These are phyloP conservation scores for Oxytropis ochrocephala DNA, from an alignment of 306 rosid species.

Conservation along the genomic window DNA sequence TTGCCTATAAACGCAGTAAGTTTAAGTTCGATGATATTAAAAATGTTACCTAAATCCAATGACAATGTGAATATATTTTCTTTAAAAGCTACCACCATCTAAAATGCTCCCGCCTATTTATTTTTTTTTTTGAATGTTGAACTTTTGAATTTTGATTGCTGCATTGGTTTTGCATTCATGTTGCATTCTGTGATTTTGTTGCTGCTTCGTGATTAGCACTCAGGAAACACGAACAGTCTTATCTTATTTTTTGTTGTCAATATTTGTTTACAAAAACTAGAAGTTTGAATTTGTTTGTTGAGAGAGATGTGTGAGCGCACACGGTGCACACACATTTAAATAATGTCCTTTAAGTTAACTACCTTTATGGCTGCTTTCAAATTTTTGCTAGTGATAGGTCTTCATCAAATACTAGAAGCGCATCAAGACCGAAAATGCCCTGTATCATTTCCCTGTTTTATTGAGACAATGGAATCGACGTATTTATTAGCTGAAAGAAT, in stretches of 20 bases:
- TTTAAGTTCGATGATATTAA: conserved; percentile 14
- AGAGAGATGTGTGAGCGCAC: background rate
- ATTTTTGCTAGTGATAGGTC: background rate
- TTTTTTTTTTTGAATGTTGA: background rate
- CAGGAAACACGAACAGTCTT: background rate
- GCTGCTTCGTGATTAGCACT: conserved; percentile 8
- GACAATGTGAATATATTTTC: background rate
- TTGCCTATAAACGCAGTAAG: conserved; percentile 53
- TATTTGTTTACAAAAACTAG: background rate
- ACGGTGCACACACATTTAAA: background rate
- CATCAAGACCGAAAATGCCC: background rate
- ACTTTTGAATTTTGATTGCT: background rate
- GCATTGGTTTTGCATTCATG: background rate
- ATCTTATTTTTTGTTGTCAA: background rate
- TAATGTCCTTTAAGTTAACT: background rate
- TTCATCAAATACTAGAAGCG: background rate
- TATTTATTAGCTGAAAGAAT: background rate
- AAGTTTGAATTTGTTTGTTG: background rate
- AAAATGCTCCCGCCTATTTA: background rate
- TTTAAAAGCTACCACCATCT: background rate
- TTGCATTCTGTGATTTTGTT: background rate
- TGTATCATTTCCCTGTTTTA: background rate
- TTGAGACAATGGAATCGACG: background rate
- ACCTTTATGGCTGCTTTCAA: background rate
- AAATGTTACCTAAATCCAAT: background rate